Evolutionary conservation across 495 filamentous ascomycete species (phyloP).

Genomic region (Bathelium albidoporum): DNA sequence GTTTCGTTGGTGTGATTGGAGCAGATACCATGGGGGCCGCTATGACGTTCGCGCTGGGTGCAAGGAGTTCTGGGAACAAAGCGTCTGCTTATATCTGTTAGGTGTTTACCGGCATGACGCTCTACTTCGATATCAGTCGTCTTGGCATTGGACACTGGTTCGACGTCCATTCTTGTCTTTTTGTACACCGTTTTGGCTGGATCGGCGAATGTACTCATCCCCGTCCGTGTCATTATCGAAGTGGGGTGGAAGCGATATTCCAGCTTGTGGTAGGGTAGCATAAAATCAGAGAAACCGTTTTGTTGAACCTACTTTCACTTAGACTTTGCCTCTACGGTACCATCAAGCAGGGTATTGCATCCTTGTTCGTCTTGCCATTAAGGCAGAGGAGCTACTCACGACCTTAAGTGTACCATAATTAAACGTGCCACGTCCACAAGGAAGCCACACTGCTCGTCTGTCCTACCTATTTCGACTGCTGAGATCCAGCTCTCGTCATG

Average conservation of each 20-base stretch:
- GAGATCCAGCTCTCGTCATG: no score
- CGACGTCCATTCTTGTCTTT: no score
- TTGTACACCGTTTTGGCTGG: not conserved
- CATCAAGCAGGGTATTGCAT: no score
- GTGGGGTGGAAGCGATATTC: not conserved
- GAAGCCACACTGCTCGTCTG: no score
- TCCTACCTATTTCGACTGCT: no score
- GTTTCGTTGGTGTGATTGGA: not conserved
- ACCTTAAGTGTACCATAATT: no score
- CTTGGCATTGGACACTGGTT: not conserved
- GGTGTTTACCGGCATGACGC: not conserved
- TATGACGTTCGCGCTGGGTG: not conserved
- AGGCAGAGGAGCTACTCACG: no score
- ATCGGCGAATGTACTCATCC: not conserved
- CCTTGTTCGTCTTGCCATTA: no score
- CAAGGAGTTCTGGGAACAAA: not conserved
- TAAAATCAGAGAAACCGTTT: not conserved
- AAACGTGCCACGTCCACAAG: no score
- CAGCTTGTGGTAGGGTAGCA: not conserved
- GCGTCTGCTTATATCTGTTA: not conserved
- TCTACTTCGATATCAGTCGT: not conserved
- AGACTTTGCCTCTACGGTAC: not conserved
- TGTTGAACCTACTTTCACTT: not conserved
- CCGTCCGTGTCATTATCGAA: not conserved
- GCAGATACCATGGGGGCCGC: not conserved